Evolutionary conservation across 352 stramenopile species (phyloP).

Genomic region (Phytopythium kandeliae): DNA sequence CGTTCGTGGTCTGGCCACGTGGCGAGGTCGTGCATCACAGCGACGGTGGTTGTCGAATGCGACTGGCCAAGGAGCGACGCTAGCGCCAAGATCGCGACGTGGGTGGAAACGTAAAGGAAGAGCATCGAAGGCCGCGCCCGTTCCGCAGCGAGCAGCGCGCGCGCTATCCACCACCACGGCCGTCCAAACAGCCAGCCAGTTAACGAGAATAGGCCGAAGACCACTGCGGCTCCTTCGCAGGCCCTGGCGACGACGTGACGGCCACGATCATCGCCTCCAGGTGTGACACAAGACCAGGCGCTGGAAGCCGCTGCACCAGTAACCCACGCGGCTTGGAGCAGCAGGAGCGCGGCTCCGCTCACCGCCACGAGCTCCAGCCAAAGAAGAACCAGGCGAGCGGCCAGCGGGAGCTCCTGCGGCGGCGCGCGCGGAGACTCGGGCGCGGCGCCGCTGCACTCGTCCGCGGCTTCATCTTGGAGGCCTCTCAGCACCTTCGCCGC

Average conservation of each 20-base stretch:
- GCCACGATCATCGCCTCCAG: neutral
- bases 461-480: slow-evolving; percentile 11
- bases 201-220: slow-evolving; percentile 20
- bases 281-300: too few species aligned
- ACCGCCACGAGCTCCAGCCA: slow-evolving; percentile 33
- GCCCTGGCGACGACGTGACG: slow-evolving; percentile 4
- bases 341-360: slow-evolving; percentile 22
- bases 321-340: slow-evolving; percentile 22
- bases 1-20: slow-evolving; percentile 1
- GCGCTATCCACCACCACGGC: slow-evolving; percentile 9
- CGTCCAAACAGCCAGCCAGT: slow-evolving; percentile 30
- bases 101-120: slow-evolving; percentile 10
- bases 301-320: slow-evolving; percentile 10
- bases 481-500: slow-evolving; percentile 17
- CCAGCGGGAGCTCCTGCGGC: neutral
- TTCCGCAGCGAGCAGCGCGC: slow-evolving; percentile 10
- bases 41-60: slow-evolving; percentile 18
- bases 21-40: slow-evolving; percentile 8
- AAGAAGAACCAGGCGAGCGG: slow-evolving; percentile 17
- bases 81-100: slow-evolving; percentile 7
- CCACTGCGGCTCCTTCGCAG: slow-evolving; percentile 16
- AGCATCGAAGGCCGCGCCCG: slow-evolving; percentile 7
- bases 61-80: slow-evolving; percentile 7
- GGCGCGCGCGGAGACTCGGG: neutral
- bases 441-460: slow-evolving; percentile 16